phyloP scores from a whole-genome alignment of 2,329 filamentous ascomycete species.

The Podosphaera xanthii region DNA sequence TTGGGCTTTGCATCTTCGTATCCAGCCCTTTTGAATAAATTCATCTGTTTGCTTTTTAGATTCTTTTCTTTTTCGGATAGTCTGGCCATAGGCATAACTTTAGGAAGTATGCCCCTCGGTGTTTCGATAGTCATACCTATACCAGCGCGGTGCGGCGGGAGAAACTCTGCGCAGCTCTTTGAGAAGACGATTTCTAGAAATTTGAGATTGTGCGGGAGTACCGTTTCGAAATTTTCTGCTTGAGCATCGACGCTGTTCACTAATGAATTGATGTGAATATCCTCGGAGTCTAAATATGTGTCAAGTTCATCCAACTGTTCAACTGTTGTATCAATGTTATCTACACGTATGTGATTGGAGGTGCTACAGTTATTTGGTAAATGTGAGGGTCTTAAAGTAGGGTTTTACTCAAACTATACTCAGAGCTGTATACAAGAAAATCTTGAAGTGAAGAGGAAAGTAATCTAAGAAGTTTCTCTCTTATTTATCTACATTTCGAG shows the following conservation, averaged over 20 bases:
- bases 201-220: not conserved
- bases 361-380: too few species aligned
- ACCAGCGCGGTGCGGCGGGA: not conserved
- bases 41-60: not conserved
- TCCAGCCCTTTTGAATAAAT: not conserved
- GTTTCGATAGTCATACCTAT: not conserved
- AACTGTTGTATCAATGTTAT: too few species aligned
- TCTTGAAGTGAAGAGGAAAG: too few species aligned
- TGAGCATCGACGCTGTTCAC: not conserved
- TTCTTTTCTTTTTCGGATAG: not conserved
- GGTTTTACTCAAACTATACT: too few species aligned
- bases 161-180: not conserved
- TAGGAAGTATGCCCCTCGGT: not conserved
- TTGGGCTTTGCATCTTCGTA: not conserved
- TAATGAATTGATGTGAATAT: not conserved
- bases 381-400: too few species aligned
- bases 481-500: too few species aligned
- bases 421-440: too few species aligned
- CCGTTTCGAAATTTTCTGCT: not conserved
- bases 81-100: not conserved
- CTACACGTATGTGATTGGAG: too few species aligned
- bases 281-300: not conserved
- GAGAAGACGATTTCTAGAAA: not conserved
- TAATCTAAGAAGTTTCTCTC: too few species aligned
- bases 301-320: not conserved